These are phyloP conservation scores for Leishmania major DNA, from an alignment of 208 protist species.

Conservation along the genomic window DNA sequence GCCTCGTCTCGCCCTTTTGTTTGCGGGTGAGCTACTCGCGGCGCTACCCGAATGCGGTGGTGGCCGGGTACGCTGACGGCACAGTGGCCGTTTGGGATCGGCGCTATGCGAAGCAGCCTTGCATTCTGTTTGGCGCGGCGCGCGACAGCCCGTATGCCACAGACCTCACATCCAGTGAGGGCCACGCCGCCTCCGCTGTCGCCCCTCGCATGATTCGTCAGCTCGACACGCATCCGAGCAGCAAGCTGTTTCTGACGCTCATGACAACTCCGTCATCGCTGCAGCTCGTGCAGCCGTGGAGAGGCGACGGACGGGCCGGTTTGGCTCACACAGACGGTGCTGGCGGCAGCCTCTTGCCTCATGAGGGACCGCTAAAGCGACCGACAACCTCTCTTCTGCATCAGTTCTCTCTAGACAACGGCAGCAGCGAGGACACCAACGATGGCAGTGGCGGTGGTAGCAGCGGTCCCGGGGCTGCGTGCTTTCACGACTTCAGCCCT, in stretches of 20 bases:
- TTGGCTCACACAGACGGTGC: not conserved
- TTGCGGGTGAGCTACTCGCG: slow-evolving; percentile 52
- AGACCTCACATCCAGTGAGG: not conserved
- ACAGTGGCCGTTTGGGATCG: slow-evolving; percentile 50
- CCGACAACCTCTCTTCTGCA: slow-evolving; percentile 1
- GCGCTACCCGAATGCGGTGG: slow-evolving; percentile 66
- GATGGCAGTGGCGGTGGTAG: not conserved
- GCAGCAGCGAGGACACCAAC: not conserved
- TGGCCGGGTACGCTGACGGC: slow-evolving; percentile 61
- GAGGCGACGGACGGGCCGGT: not conserved
- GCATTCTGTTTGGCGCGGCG: slow-evolving; percentile 20
- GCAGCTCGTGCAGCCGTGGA: slow-evolving; percentile 30
- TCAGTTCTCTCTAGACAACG: not conserved
- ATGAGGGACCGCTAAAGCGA: not conserved
- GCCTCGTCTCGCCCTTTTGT: slow-evolving; percentile 25
- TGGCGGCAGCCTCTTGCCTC: not conserved
- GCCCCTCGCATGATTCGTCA: slow-evolving; percentile 24
- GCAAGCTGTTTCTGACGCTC: slow-evolving; percentile 48
- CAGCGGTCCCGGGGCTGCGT: slow-evolving; percentile 26
- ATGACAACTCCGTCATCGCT: slow-evolving; percentile 52
- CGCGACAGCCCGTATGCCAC: not conserved
- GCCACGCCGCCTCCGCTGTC: not conserved
- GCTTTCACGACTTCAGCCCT: slow-evolving; percentile 45
- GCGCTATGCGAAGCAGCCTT: slow-evolving; percentile 28
- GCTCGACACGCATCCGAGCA: slow-evolving; percentile 57